These are phyloP conservation scores for Neospermospora avenae DNA, from an alignment of 2,329 filamentous ascomycete genomes.

Conservation along the genomic window DNA sequence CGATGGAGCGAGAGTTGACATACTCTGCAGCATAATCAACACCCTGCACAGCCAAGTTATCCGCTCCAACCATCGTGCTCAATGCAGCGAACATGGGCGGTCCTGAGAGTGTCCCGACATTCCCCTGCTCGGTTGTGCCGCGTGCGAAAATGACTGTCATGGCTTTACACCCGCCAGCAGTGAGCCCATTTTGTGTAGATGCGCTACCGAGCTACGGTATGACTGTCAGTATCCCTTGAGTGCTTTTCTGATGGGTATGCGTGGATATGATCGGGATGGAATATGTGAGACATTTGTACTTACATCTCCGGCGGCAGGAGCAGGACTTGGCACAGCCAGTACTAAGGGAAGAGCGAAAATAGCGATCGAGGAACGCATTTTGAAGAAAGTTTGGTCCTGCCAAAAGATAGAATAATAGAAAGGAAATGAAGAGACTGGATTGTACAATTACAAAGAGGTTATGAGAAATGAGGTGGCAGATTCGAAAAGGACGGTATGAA, in stretches of 20 bases:
- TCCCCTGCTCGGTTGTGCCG: conserved; percentile 50
- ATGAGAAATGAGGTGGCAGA: background rate
- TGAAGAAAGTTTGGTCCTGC: background rate
- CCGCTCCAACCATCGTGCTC: conserved; percentile 39
- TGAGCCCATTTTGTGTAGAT: conserved; percentile 25
- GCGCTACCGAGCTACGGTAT: conserved; percentile 1
- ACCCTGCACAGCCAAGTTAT: conserved; percentile 49
- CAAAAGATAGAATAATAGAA: background rate
- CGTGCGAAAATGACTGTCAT: conserved; percentile 56
- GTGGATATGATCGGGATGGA: background rate
- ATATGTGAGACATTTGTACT: background rate
- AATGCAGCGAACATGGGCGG: conserved; percentile 49
- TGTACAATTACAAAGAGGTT: background rate
- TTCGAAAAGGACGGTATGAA: background rate
- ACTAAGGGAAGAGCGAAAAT: background rate
- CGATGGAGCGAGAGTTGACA: conserved; percentile 14
- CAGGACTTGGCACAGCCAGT: background rate
- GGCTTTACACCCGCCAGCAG: conserved; percentile 38
- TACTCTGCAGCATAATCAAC: conserved; percentile 48
- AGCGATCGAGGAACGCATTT: background rate
- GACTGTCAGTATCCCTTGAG: background rate
- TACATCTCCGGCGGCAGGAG: background rate
- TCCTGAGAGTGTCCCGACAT: conserved; percentile 48
- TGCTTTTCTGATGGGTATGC: background rate
- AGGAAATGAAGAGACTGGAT: background rate